Conservation (phyloP, 257 asterid genomes). For the Penstemon newberryi region DNA sequence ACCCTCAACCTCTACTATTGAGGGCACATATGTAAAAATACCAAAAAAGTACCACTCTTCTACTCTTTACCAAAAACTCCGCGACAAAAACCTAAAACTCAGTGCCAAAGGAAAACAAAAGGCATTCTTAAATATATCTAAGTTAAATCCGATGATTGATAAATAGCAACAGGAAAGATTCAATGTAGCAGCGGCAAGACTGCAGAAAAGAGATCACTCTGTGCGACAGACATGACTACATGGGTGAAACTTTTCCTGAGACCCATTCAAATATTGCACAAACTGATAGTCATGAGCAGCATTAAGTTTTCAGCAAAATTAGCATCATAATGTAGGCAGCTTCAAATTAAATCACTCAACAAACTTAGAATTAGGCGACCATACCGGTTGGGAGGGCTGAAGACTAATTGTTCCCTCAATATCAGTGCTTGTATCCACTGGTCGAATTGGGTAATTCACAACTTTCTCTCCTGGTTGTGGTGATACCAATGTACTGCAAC, state of each 20-base stretch:
- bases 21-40: too few species aligned
- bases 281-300: constrained; percentile 20
- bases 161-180: constrained; percentile 18
- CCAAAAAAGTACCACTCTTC: too few species aligned
- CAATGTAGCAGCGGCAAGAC: constrained; percentile 16
- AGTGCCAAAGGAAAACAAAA: constrained; percentile 1
- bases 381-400: constrained; percentile 89
- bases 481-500: constrained; percentile 74
- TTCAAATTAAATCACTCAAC: constrained; percentile 18
- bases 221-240: background rate
- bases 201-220: constrained; percentile 11
- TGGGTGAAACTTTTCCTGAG: constrained; percentile 2
- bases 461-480: constrained; percentile 94
- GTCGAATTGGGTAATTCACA: constrained; percentile 87
- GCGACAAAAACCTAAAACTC: too few species aligned
- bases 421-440: constrained; percentile 88
- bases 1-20: too few species aligned
- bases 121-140: constrained; percentile 20
- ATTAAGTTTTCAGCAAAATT: constrained; percentile 17
- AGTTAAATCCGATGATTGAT: constrained; percentile 17
- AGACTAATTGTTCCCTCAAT: constrained; percentile 95
- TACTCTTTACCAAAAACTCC: too few species aligned
- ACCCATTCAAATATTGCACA: constrained; percentile 13
- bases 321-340: constrained; percentile 16
- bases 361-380: constrained; percentile 28